Percentiles rank a stretch among this genome's conserved stretches.
Evolutionary conservation across 2,329 filamentous ascomycete species (phyloP).

Genomic region (Alternaria gansuensis): DNA sequence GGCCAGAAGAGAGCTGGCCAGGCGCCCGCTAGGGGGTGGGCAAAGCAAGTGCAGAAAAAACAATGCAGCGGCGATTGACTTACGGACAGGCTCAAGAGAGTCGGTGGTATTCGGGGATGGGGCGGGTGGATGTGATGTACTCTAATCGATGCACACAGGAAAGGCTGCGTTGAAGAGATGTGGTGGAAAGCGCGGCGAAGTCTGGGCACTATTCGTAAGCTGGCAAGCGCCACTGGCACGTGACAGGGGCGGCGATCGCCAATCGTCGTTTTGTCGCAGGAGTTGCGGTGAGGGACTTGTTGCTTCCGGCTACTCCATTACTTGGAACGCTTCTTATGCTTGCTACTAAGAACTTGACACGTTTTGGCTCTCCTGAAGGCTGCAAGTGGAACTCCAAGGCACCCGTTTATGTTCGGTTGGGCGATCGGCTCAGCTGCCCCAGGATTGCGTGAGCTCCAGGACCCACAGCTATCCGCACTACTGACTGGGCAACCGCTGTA

Average conservation of each 20-base stretch:
- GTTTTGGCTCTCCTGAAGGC: slow-evolving; percentile 37
- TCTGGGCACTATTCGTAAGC: slow-evolving; percentile 39
- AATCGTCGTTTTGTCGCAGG: slow-evolving; percentile 28
- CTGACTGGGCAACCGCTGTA: slow-evolving; percentile 3
- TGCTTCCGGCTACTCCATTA: slow-evolving; percentile 12
- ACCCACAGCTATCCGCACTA: slow-evolving; percentile 33
- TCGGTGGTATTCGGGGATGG: slow-evolving; percentile 48
- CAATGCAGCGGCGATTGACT: slow-evolving; percentile 38
- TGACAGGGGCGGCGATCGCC: slow-evolving; percentile 40
- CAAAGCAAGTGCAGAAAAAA: slow-evolving; percentile 28
- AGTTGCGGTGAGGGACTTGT: slow-evolving; percentile 31
- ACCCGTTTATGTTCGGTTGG: slow-evolving; percentile 33
- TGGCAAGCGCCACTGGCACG: slow-evolving; percentile 43
- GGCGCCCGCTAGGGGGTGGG: slow-evolving; percentile 23
- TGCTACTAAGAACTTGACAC: slow-evolving; percentile 40
- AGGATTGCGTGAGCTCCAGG: slow-evolving; percentile 36
- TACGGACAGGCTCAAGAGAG: slow-evolving; percentile 51
- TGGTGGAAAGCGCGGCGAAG: slow-evolving; percentile 39
- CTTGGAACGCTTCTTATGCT: slow-evolving; percentile 29
- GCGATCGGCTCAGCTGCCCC: slow-evolving; percentile 37
- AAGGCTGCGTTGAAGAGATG: slow-evolving; percentile 52
- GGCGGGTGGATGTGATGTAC: slow-evolving; percentile 48
- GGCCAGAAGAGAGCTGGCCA: slow-evolving; percentile 31
- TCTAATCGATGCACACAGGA: slow-evolving; percentile 54
- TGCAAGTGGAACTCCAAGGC: slow-evolving; percentile 39